Evolutionary conservation across 208 protist species (phyloP).

Genomic region (Trypanosoma brucei): DNA sequence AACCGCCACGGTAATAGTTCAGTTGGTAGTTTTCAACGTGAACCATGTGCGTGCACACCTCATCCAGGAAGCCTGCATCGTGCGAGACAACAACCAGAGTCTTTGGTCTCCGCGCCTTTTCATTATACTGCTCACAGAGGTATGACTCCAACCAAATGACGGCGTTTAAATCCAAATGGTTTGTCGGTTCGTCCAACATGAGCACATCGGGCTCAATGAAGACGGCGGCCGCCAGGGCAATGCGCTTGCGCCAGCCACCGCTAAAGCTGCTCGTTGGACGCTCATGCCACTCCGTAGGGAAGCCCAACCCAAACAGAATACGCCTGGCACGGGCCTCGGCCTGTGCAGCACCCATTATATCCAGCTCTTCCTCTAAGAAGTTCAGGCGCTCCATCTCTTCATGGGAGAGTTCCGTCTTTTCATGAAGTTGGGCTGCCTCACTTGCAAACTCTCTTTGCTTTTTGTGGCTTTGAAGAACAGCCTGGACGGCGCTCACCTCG

Average conservation of each 20-base stretch:
- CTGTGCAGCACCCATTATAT: slow-evolving; percentile 90
- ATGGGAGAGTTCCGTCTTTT: slow-evolving; percentile 53
- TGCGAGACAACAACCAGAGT: slow-evolving; percentile 96
- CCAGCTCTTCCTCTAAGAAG: slow-evolving; percentile 89
- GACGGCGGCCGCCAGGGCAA: slow-evolving; percentile 92
- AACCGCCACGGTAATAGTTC: slow-evolving; percentile 82
- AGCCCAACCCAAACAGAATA: slow-evolving; percentile 92
- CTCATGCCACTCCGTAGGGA: slow-evolving; percentile 90
- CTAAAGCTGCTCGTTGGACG: slow-evolving; percentile 85
- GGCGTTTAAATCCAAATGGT: slow-evolving; percentile 95
- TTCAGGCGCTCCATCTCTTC: slow-evolving; percentile 76
- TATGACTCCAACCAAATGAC: slow-evolving; percentile 94
- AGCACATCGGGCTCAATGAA: slow-evolving; percentile 94
- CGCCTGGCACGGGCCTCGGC: slow-evolving; percentile 81
- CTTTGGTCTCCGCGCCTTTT: slow-evolving; percentile 78
- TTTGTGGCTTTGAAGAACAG: slow-evolving; percentile 89
- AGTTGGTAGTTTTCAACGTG: slow-evolving; percentile 89
- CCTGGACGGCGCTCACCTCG: slow-evolving; percentile 72
- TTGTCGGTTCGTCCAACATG: slow-evolving; percentile 97
- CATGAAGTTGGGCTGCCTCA: slow-evolving; percentile 67
- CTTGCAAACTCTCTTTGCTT: slow-evolving; percentile 77
- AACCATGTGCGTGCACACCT: slow-evolving; percentile 93
- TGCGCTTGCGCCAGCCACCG: slow-evolving; percentile 91
- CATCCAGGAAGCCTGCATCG: slow-evolving; percentile 94
- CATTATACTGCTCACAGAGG: slow-evolving; percentile 74